Evolutionary conservation across 345 rosid species (phyloP).

Genomic region (Abelmoschus esculentus): DNA sequence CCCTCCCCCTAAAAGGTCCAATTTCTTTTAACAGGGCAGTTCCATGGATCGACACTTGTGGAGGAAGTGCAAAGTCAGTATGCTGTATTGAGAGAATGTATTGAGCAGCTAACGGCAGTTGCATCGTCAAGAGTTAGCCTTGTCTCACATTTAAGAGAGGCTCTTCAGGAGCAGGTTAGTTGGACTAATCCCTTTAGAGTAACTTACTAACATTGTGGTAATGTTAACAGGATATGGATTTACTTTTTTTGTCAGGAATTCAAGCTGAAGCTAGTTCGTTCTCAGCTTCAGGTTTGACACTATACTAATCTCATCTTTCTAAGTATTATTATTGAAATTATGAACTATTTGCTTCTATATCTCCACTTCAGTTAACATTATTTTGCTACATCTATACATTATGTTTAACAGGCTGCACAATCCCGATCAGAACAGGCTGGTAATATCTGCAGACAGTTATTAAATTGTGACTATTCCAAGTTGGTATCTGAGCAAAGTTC

Average conservation of each 20-base stretch:
- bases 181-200: constrained; percentile 10
- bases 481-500: constrained; percentile 33
- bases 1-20: neutral
- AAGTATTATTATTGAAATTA: neutral
- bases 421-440: constrained; percentile 48
- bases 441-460: constrained; percentile 42
- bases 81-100: constrained; percentile 53
- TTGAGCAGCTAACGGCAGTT: constrained; percentile 52
- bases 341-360: neutral
- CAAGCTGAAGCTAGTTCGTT: constrained; percentile 67
- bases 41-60: constrained; percentile 39
- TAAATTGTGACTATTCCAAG: constrained; percentile 29
- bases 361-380: neutral
- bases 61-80: constrained; percentile 78
- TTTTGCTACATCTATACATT: neutral
- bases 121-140: constrained; percentile 70
- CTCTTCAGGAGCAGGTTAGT: constrained; percentile 82
- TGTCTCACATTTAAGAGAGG: constrained; percentile 62
- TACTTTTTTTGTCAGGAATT: constrained; percentile 45
- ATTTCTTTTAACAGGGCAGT: constrained; percentile 38
- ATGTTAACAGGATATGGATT: constrained; percentile 15
- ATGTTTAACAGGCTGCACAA: constrained; percentile 40
- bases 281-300: constrained; percentile 69
- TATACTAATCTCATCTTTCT: neutral
- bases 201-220: neutral